These are phyloP conservation scores for Termitomyces sp. DNA, from an alignment of 768 basidiomycete genomes.

Conservation along the genomic window DNA sequence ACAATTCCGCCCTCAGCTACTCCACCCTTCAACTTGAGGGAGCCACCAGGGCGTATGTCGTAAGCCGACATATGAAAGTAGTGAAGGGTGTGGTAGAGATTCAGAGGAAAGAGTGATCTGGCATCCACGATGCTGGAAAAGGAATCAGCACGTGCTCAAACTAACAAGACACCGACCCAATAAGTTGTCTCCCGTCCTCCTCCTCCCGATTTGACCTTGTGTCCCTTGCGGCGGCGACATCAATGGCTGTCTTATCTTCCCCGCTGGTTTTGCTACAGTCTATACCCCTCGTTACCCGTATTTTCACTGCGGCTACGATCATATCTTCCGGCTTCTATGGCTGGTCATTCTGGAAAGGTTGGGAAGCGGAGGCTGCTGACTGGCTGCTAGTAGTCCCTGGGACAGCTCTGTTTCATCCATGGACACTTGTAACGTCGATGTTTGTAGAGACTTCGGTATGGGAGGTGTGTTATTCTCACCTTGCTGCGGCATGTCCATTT, in stretches of 20 bases:
- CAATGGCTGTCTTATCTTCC: conserved; percentile 74
- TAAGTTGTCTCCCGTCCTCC: conserved; percentile 1
- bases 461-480: conserved; percentile 54
- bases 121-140: conserved; percentile 5
- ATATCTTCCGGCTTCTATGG: conserved; percentile 53
- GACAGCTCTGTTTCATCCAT: conserved; percentile 76
- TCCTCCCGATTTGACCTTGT: conserved; percentile 10
- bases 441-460: conserved; percentile 80
- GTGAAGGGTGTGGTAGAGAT: conserved; percentile 1
- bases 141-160: conserved; percentile 19
- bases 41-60: conserved; percentile 78
- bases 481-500: conserved; percentile 2
- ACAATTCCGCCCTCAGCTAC: conserved; percentile 73
- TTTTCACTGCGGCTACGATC: conserved; percentile 58
- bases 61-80: conserved; percentile 67
- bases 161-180: not conserved
- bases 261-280: conserved; percentile 64
- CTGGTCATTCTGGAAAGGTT: conserved; percentile 55
- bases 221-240: not conserved
- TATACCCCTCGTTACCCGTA: conserved; percentile 75
- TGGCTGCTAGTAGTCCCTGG: conserved; percentile 84
- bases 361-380: conserved; percentile 34
- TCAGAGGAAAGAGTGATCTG: not conserved
- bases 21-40: conserved; percentile 86
- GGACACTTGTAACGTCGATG: conserved; percentile 88